Evolutionary conservation across 2,329 filamentous ascomycete genomes (phyloP).

Genomic region (Thermomyces lanuginosus): DNA sequence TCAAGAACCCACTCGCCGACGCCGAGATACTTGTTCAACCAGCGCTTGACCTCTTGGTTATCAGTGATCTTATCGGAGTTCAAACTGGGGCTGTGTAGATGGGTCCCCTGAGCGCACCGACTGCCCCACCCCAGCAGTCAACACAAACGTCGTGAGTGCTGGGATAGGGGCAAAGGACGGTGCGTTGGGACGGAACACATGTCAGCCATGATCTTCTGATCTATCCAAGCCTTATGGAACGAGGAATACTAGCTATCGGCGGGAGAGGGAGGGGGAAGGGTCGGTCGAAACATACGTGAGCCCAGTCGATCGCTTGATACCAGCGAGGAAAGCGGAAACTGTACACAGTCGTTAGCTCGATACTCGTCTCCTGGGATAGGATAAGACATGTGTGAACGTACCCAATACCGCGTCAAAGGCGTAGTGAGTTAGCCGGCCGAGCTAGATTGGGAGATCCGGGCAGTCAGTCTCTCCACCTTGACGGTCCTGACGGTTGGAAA

Average conservation of each 20-base stretch:
- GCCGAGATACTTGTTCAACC: slow-evolving; percentile 85
- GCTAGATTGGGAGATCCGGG: no score
- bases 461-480: no score
- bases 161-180: no score
- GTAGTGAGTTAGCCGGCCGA: slow-evolving; percentile 86
- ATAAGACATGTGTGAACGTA: slow-evolving; percentile 44
- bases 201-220: no score
- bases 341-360: slow-evolving; percentile 3
- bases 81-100: slow-evolving; percentile 47
- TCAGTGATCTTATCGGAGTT: slow-evolving; percentile 73
- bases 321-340: slow-evolving; percentile 93
- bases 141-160: no score
- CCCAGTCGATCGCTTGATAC: slow-evolving; percentile 92
- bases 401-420: slow-evolving; percentile 87
- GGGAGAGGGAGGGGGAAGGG: slow-evolving; percentile 8
- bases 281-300: slow-evolving; percentile 61
- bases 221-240: no score
- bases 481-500: no score
- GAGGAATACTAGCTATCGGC: not conserved
- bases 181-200: no score
- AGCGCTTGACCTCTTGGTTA: slow-evolving; percentile 66
- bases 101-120: no score
- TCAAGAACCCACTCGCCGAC: slow-evolving; percentile 98
- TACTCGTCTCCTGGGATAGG: slow-evolving; percentile 1
- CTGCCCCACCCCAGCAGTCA: no score